Conservation (phyloP, 1,139 yeast genomes). For the Kurtzmaniella quercitrusa region DNA sequence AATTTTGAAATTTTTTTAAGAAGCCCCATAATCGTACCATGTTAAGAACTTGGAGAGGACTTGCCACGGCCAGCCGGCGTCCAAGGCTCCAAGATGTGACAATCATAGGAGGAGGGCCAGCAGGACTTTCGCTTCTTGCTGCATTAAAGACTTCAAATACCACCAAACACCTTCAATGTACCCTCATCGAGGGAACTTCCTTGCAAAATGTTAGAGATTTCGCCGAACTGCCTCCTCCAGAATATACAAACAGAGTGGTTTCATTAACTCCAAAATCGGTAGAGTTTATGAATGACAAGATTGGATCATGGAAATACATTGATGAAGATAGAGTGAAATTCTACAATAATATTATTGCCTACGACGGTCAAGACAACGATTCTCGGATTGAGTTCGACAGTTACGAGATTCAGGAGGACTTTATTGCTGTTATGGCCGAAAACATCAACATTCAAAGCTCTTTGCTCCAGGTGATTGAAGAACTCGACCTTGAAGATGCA, state of each 20-base stretch:
- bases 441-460: conserved; percentile 79
- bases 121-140: conserved; percentile 83
- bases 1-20: neutral
- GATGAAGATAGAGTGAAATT: conserved; percentile 66
- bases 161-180: conserved; percentile 57
- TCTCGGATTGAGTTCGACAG: conserved; percentile 72
- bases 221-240: conserved; percentile 48
- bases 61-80: conserved; percentile 6
- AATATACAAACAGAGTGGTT: conserved; percentile 75
- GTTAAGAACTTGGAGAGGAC: conserved; percentile 1
- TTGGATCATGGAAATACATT: conserved; percentile 75
- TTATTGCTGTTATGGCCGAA: conserved; percentile 82
- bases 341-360: conserved; percentile 78
- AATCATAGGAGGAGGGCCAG: conserved; percentile 97
- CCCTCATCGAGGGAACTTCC: conserved; percentile 70
- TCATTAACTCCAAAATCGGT: conserved; percentile 82
- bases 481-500: conserved; percentile 25
- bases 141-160: conserved; percentile 67
- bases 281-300: conserved; percentile 53
- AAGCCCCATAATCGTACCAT: neutral
- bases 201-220: conserved; percentile 53
- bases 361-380: conserved; percentile 70
- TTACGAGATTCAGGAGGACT: conserved; percentile 35
- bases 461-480: conserved; percentile 52
- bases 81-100: conserved; percentile 58